phyloP scores from a whole-genome alignment of 768 basidiomycete species.

The Suillus subalutaceus region DNA sequence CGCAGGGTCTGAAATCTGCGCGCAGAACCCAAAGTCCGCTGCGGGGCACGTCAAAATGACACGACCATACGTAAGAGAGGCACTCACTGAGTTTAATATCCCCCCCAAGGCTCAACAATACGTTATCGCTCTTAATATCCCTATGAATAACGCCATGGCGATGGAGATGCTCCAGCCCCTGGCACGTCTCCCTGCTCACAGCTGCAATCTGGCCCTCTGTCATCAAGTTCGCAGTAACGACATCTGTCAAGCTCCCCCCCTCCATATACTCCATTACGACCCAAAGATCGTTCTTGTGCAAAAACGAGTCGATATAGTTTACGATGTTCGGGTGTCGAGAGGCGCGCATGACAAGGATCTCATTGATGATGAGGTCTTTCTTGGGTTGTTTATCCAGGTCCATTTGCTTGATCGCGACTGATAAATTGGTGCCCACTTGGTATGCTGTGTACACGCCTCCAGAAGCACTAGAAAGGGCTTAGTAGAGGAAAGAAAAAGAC shows the following conservation, averaged over 20 bases:
- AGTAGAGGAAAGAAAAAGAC: slow-evolving; percentile 1
- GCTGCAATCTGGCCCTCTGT: slow-evolving; percentile 99
- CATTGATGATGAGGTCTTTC: slow-evolving; percentile 99
- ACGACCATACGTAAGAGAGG: neutral
- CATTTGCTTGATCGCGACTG: slow-evolving; percentile 99
- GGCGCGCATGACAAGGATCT: slow-evolving; percentile 98
- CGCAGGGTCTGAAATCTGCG: slow-evolving; percentile 89
- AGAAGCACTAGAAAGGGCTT: slow-evolving; percentile 65
- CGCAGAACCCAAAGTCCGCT: slow-evolving; percentile 99
- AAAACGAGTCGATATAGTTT: slow-evolving; percentile 98
- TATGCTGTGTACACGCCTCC: slow-evolving; percentile 99
- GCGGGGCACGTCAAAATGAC: slow-evolving; percentile 11
- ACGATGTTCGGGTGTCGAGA: slow-evolving; percentile 98
- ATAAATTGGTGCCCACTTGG: slow-evolving; percentile 92
- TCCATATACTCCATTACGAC: slow-evolving; percentile 99
- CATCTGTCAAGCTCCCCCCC: slow-evolving; percentile 91
- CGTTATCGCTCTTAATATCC: slow-evolving; percentile 99
- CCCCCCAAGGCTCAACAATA: slow-evolving; percentile 87
- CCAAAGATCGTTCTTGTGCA: slow-evolving; percentile 98
- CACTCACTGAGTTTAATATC: slow-evolving; percentile 97
- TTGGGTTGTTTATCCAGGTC: slow-evolving; percentile 99
- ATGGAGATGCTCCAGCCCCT: slow-evolving; percentile 94
- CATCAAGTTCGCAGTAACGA: slow-evolving; percentile 89
- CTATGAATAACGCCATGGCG: slow-evolving; percentile 97
- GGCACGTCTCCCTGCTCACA: slow-evolving; percentile 88